These are phyloP conservation scores for Millerozyma acaciae DNA, from an alignment of 805 yeast genomes.

Conservation along the genomic window DNA sequence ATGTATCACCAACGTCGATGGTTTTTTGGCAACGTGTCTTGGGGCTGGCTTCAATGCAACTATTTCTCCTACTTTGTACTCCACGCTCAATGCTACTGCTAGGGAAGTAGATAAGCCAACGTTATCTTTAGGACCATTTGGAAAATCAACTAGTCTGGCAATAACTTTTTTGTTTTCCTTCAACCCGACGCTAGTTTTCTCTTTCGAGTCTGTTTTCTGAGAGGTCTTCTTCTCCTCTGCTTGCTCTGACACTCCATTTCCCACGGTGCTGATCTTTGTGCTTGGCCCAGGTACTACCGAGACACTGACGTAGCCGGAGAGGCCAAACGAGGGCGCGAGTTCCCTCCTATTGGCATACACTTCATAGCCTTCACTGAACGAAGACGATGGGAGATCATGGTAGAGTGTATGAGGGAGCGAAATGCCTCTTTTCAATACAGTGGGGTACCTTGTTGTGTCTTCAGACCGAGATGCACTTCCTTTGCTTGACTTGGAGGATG, in stretches of 20 bases:
- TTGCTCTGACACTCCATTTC: slow-evolving; percentile 9
- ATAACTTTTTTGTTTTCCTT: slow-evolving; percentile 41
- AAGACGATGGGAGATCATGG: slow-evolving; percentile 12
- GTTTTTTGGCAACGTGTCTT: slow-evolving; percentile 30
- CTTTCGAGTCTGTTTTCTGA: slow-evolving; percentile 6
- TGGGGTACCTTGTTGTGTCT: slow-evolving; percentile 23
- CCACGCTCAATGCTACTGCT: slow-evolving; percentile 54
- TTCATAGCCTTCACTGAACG: slow-evolving; percentile 30
- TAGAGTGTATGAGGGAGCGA: slow-evolving; percentile 50
- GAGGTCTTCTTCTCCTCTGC: slow-evolving; percentile 5
- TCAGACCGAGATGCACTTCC: slow-evolving; percentile 20
- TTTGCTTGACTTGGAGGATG: slow-evolving; percentile 21
- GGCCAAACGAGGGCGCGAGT: slow-evolving; percentile 26
- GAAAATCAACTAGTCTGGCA: slow-evolving; percentile 47
- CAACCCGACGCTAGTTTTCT: slow-evolving; percentile 10
- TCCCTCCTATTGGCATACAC: slow-evolving; percentile 46
- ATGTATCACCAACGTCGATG: slow-evolving; percentile 45
- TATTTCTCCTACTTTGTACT: slow-evolving; percentile 47
- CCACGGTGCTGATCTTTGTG: slow-evolving; percentile 16
- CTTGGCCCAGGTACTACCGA: slow-evolving; percentile 52
- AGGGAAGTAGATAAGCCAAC: slow-evolving; percentile 53
- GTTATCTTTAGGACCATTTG: slow-evolving; percentile 24
- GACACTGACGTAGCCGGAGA: slow-evolving; percentile 45
- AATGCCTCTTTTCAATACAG: slow-evolving; percentile 50
- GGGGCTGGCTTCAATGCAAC: slow-evolving; percentile 48